These are phyloP conservation scores for Telfairia occidentalis DNA, from an alignment of 331 rosid genomes.

Conservation along the genomic window DNA sequence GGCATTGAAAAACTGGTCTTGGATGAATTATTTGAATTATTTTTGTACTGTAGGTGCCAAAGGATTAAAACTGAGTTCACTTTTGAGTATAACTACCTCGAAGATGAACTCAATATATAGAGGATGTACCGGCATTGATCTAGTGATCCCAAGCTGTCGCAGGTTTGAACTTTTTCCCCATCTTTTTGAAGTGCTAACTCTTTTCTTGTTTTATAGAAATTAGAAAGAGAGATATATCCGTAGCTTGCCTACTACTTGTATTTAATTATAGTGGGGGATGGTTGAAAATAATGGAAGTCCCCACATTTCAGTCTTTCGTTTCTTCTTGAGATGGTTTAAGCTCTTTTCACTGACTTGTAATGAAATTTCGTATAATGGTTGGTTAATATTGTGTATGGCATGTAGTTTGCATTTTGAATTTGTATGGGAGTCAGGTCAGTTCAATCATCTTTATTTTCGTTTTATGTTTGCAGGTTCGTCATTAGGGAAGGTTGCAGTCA, in stretches of 20 bases:
- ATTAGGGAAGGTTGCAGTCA: not conserved
- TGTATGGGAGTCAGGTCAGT: not conserved
- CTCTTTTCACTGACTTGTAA: not conserved
- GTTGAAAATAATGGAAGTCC: not conserved
- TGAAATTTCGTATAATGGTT: not conserved
- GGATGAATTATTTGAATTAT: not conserved
- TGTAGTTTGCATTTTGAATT: not conserved
- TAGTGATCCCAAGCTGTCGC: not conserved
- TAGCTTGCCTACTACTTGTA: not conserved
- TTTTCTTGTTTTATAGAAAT: slow-evolving; percentile 5
- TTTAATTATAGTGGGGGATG: not conserved
- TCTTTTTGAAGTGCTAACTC: not conserved
- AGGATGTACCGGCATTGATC: slow-evolving; percentile 12
- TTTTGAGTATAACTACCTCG: slow-evolving; percentile 83
- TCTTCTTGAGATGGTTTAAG: not conserved
- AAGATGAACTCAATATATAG: slow-evolving; percentile 80
- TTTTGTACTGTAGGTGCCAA: slow-evolving; percentile 64
- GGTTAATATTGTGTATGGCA: not conserved
- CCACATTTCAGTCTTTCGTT: not conserved
- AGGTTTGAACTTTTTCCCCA: not conserved
- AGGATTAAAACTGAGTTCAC: slow-evolving; percentile 87
- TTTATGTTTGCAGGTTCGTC: not conserved
- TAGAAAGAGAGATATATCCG: not conserved
- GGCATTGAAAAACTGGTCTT: not conserved
- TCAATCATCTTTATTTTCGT: not conserved